These are phyloP conservation scores for Talaromyces wortmannii DNA, from an alignment of 495 filamentous ascomycete species.

Conservation along the genomic window DNA sequence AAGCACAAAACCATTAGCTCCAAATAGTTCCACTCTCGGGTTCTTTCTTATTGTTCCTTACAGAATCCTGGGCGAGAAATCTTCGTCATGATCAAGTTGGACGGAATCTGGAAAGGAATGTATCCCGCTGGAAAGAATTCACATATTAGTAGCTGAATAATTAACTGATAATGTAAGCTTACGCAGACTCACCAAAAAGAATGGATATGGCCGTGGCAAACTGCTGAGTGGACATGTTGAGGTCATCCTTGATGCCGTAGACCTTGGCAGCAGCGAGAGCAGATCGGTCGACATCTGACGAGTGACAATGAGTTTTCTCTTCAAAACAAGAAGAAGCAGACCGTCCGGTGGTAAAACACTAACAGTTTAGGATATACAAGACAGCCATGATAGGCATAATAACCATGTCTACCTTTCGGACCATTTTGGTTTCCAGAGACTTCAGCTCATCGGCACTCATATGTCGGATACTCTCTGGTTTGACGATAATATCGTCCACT, in stretches of 20 bases:
- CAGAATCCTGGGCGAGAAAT: constrained; percentile 51
- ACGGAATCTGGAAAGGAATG: constrained; percentile 41
- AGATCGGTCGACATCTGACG: constrained; percentile 22
- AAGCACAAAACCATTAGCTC: too few relatives aligned
- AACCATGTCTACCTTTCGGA: constrained; percentile 33
- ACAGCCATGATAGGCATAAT: constrained; percentile 29
- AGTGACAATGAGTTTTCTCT: too few relatives aligned
- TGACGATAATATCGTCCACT: too few relatives aligned
- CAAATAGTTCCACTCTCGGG: too few relatives aligned
- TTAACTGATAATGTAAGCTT: constrained; percentile 13
- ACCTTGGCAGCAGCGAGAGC: constrained; percentile 11
- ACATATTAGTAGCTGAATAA: constrained; percentile 22
- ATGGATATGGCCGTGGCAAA: constrained; percentile 30
- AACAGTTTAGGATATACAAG: constrained; percentile 28
- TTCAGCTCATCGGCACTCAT: constrained; percentile 20
- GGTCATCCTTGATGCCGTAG: constrained; percentile 1
- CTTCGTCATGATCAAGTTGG: constrained; percentile 36
- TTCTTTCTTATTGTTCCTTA: too few relatives aligned
- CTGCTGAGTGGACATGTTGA: constrained; percentile 3
- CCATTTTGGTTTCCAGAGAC: constrained; percentile 22
- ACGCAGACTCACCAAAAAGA: constrained; percentile 14
- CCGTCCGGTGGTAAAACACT: too few relatives aligned
- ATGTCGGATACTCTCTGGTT: constrained; percentile 19
- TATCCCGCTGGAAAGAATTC: constrained; percentile 58
- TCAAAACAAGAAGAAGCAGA: too few relatives aligned